These are phyloP conservation scores for Neurospora sp. DNA, from an alignment of 495 filamentous ascomycete species.

Conservation along the genomic window DNA sequence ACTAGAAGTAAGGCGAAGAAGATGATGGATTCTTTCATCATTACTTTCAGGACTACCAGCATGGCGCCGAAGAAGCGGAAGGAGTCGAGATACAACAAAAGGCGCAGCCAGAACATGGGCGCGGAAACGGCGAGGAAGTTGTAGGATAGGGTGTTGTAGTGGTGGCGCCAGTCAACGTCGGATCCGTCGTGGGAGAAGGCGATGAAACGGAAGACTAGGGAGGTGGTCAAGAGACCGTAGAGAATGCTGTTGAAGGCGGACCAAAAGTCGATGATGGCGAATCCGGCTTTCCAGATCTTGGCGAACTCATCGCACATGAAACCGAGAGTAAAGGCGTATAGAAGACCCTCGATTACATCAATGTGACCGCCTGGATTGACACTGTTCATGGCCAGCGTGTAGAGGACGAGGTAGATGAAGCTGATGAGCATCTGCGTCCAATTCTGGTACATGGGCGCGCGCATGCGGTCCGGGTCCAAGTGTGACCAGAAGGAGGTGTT, in stretches of 20 bases:
- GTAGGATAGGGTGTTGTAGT: slow-evolving; percentile 75
- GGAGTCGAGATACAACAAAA: slow-evolving; percentile 86
- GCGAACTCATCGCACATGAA: slow-evolving; percentile 78
- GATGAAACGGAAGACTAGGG: slow-evolving; percentile 64
- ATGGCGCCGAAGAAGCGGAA: slow-evolving; percentile 96
- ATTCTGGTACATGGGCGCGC: slow-evolving; percentile 88
- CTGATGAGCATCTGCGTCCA: slow-evolving; percentile 76
- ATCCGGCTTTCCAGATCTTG: slow-evolving; percentile 89
- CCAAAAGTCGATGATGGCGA: slow-evolving; percentile 88
- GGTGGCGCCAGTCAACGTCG: slow-evolving; percentile 41
- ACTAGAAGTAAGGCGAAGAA: slow-evolving; percentile 92
- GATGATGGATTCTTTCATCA: slow-evolving; percentile 98
- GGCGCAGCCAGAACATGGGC: slow-evolving; percentile 93
- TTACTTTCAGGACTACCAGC: slow-evolving; percentile 92
- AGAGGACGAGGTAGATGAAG: slow-evolving; percentile 70
- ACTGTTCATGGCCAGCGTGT: slow-evolving; percentile 85
- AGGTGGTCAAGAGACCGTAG: too few relatives aligned
- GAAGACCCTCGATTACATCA: slow-evolving; percentile 71
- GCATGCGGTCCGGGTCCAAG: slow-evolving; percentile 88
- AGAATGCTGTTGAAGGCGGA: slow-evolving; percentile 83
- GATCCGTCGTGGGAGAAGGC: slow-evolving; percentile 53
- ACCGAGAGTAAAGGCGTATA: slow-evolving; percentile 88
- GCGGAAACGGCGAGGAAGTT: slow-evolving; percentile 86
- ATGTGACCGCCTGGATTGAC: slow-evolving; percentile 69
- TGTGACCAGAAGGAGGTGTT: slow-evolving; percentile 68